phyloP scores from a whole-genome alignment of 768 basidiomycete genomes.

The Phanerochaete sordida region DNA sequence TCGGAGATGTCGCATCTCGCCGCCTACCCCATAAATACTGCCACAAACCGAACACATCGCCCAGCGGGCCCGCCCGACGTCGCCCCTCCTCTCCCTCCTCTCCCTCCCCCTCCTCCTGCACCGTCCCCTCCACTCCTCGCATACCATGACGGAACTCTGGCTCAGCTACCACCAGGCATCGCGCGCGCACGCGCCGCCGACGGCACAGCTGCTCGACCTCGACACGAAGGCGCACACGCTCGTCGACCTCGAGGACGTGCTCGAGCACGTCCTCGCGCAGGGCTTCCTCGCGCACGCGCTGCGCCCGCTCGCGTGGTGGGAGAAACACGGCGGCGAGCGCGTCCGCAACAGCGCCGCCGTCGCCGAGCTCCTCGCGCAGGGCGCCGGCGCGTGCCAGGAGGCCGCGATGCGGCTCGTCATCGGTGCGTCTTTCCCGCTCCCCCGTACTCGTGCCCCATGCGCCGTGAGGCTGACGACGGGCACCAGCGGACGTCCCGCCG shows the following conservation, averaged over 20 bases:
- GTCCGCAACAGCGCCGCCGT: constrained; percentile 33
- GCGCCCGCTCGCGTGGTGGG: constrained; percentile 42
- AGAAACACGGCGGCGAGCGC: constrained; percentile 34
- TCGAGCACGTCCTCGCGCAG: constrained; percentile 42
- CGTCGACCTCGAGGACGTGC: constrained; percentile 44
- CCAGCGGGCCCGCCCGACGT: background rate
- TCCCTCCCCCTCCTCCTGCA: background rate
- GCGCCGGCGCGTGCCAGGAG: constrained; percentile 40
- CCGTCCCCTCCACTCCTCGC: background rate
- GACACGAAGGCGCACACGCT: constrained; percentile 38
- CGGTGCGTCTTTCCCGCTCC: constrained; percentile 30
- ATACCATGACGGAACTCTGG: constrained; percentile 39
- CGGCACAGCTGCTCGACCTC: constrained; percentile 43
- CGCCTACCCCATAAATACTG: background rate
- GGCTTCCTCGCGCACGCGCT: constrained; percentile 44
- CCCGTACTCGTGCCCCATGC: too few species aligned
- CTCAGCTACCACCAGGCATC: constrained; percentile 46
- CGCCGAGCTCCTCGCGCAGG: constrained; percentile 34
- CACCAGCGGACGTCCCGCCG: constrained; percentile 39
- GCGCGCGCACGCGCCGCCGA: constrained; percentile 36
- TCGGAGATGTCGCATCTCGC: background rate
- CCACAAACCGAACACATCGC: background rate
- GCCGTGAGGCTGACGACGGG: too few species aligned
- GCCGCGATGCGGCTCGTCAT: constrained; percentile 44
- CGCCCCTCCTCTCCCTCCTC: background rate